Base-by-base conservation (phyloP, 1,284 basidiomycete genomes). In the Rhodotorula sp. region DNA sequence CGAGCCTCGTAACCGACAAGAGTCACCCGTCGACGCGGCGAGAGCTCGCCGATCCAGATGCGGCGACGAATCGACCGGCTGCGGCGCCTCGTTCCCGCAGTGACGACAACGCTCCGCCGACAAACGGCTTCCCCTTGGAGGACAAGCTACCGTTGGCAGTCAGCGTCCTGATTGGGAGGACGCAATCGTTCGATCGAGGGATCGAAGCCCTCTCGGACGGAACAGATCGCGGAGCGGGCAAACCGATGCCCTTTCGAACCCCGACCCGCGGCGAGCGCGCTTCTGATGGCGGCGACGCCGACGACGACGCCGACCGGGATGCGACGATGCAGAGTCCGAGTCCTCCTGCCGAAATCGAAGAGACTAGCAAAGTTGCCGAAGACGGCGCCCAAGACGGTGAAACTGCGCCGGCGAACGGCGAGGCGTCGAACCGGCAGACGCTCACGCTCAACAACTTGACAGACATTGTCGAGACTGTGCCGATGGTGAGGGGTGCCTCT, bases 381-480 rank as follows among this genome's bases (percentile, higher is more conserved):
- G 28, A 28, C 28, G 28, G 28, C 28, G 28, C 28, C 28, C 28
- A 28, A 28, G 28, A 28, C 28, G 28, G 28, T 28, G 28, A 28
- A 28, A 28, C 28, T 28, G 28, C 28, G 28, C 28, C 28, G 28
- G 28, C 28, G 28, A n/a, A n/a, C 15, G 26, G 10, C 14, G 18
- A n/a, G 7, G 26, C 54, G 3, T 12, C 26, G n/a, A 55, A 23
- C 28, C 54, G 54, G 14, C n/a, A 28, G 15, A 26, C 64, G 15
- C 45, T 62, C 5, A 31, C 34, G 28, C 21, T 66, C 12, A 23
- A 59, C 14, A 43, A 66, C 19, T 23, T 70, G 10, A 57, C 58
- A 4, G 59, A 66, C 34, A n/a, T 62, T 4, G 49, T 70, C 19
- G 69, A 70, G 45, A 49, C 31, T 5, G 45, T 38, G 43, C 69